A percentile compares a stretch with the other conserved stretches of the same genome.
phyloP scores from a whole-genome alignment of 2,329 filamentous ascomycete species.

The Aspergillus sclerotialis region DNA sequence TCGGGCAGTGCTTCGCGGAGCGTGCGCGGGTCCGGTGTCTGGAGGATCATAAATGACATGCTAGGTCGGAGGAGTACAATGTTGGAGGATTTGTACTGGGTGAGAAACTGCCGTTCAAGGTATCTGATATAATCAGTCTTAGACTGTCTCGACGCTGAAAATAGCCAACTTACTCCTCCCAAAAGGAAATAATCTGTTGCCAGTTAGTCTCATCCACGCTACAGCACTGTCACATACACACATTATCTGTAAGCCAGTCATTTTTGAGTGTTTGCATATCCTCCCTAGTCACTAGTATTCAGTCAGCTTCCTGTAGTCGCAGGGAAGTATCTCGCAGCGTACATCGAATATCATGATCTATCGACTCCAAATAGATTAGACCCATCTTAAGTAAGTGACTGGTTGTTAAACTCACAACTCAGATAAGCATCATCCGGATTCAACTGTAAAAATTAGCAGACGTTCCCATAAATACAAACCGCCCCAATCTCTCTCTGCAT shows the following conservation, averaged over 20 bases:
- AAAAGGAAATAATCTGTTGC: slow-evolving; percentile 81
- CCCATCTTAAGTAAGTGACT: not conserved
- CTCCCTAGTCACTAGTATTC: slow-evolving; percentile 65
- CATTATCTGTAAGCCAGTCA: slow-evolving; percentile 97
- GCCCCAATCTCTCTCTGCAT: no score
- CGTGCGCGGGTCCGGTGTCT: slow-evolving; percentile 53
- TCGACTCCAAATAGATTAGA: slow-evolving; percentile 3
- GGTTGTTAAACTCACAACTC: slow-evolving; percentile 52
- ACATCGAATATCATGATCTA: slow-evolving; percentile 62
- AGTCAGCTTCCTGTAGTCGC: slow-evolving; percentile 9
- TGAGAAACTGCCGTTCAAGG: slow-evolving; percentile 82
- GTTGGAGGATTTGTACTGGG: slow-evolving; percentile 69
- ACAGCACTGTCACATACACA: slow-evolving; percentile 36
- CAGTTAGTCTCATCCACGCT: slow-evolving; percentile 13
- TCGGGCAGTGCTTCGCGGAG: slow-evolving; percentile 67
- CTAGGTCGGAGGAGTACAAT: slow-evolving; percentile 87
- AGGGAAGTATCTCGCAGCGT: slow-evolving; percentile 23
- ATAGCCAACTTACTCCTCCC: slow-evolving; percentile 69
- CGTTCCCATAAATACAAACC: not conserved
- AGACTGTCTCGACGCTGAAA: slow-evolving; percentile 1
- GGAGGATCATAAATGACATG: slow-evolving; percentile 88
- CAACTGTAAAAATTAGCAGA: slow-evolving; percentile 30
- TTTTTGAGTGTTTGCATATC: slow-evolving; percentile 82
- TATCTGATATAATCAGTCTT: slow-evolving; percentile 44
- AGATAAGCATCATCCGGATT: slow-evolving; percentile 62